These are phyloP conservation scores for Citrus hindsii DNA, from an alignment of 345 rosid species.

Conservation along the genomic window DNA sequence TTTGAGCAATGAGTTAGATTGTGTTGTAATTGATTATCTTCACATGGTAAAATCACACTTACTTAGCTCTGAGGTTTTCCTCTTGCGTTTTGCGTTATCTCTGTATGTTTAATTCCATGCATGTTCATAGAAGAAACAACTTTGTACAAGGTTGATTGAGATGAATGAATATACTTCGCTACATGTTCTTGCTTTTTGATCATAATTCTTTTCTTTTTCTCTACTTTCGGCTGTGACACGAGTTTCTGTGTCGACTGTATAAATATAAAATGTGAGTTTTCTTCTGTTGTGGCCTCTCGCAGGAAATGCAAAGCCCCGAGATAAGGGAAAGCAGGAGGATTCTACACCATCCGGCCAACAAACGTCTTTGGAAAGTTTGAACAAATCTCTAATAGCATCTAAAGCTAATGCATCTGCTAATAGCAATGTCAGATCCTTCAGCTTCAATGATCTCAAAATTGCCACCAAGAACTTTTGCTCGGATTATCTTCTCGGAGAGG, in stretches of 20 bases:
- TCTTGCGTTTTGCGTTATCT: neutral
- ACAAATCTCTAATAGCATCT: slow-evolving; percentile 14
- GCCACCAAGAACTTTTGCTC: slow-evolving; percentile 58
- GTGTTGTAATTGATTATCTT: neutral
- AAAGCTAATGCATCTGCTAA: slow-evolving; percentile 24
- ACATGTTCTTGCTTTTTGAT: neutral
- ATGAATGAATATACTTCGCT: neutral
- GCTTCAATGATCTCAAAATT: slow-evolving; percentile 47
- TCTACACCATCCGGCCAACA: slow-evolving; percentile 7
- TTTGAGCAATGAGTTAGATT: neutral
- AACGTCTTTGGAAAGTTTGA: slow-evolving; percentile 19
- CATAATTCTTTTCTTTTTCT: neutral
- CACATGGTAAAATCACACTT: neutral
- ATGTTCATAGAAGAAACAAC: neutral
- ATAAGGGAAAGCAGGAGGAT: slow-evolving; percentile 23
- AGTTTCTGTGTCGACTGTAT: neutral
- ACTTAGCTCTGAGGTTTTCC: neutral
- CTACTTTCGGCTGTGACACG: neutral
- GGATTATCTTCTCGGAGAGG: slow-evolving; percentile 58
- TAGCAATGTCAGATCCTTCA: slow-evolving; percentile 48
- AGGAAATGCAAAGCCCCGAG: slow-evolving; percentile 29
- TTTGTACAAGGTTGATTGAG: neutral
- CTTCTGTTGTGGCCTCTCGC: neutral
- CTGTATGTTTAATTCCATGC: neutral
- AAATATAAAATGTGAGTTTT: neutral